Conservation (phyloP, 176 grass and related monocot genomes). For the Aegilops longissima region DNA sequence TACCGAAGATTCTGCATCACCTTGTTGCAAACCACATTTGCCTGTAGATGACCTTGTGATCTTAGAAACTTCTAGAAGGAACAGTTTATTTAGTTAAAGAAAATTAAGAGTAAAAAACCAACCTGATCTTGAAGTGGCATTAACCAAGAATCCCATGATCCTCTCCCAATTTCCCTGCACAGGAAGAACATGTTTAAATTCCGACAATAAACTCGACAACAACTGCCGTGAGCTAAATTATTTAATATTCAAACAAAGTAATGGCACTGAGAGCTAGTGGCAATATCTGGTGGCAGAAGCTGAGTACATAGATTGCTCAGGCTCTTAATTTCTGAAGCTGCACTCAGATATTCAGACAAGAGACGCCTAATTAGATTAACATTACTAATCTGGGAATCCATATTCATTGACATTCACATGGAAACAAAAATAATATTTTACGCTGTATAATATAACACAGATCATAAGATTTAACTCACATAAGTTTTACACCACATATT, state of each 20-base stretch:
- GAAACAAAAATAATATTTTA: not conserved
- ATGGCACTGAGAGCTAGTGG: not conserved
- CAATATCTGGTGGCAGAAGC: not conserved
- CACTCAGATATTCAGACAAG: not conserved
- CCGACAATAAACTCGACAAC: slow-evolving; percentile 14
- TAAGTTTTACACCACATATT: not conserved
- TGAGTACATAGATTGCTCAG: not conserved
- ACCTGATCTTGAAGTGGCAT: slow-evolving; percentile 91
- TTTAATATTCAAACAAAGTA: not conserved
- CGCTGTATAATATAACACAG: not conserved
- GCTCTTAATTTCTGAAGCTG: not conserved
- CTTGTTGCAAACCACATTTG: slow-evolving; percentile 85
- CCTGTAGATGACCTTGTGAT: slow-evolving; percentile 40
- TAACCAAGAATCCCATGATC: slow-evolving; percentile 79
- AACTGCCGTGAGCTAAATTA: not conserved
- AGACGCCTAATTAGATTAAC: not conserved
- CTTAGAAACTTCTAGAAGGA: slow-evolving; percentile 24
- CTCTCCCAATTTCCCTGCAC: slow-evolving; percentile 79
- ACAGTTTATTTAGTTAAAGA: not conserved
- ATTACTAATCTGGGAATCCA: not conserved
- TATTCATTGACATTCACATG: not conserved
- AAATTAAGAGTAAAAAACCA: slow-evolving; percentile 10
- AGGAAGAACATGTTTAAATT: slow-evolving; percentile 22
- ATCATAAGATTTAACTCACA: slow-evolving; percentile 20
- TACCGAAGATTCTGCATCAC: slow-evolving; percentile 45